Percentiles rank a stretch among this genome's conserved stretches.
These are phyloP conservation scores for Neopestalotiopsis sp. DNA, from an alignment of 2,329 filamentous ascomycete genomes.

Conservation along the genomic window DNA sequence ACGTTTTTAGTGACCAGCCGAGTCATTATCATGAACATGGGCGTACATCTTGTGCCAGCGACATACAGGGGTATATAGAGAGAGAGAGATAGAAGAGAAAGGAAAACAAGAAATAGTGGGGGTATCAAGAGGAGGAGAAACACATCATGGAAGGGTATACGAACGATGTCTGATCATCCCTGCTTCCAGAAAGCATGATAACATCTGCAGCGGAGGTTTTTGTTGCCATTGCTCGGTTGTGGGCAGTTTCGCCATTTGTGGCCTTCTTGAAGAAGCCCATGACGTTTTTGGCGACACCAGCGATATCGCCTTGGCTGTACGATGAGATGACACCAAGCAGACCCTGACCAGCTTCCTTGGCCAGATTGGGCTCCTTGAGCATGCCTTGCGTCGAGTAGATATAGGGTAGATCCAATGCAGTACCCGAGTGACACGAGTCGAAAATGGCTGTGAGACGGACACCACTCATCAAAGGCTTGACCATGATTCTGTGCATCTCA, in stretches of 20 bases:
- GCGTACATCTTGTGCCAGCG: background rate
- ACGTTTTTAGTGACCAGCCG: background rate
- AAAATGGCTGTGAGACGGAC: conserved; percentile 86
- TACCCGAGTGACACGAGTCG: conserved; percentile 81
- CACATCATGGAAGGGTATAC: conserved; percentile 44
- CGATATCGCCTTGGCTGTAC: conserved; percentile 84
- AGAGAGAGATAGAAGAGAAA: background rate
- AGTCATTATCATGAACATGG: background rate
- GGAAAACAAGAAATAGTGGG: background rate
- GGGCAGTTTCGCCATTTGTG: conserved; percentile 74
- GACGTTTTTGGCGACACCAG: conserved; percentile 79
- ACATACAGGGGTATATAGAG: background rate
- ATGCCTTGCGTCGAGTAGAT: conserved; percentile 81
- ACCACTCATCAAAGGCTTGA: conserved; percentile 77
- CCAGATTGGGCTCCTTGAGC: conserved; percentile 81
- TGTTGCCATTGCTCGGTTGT: conserved; percentile 81
- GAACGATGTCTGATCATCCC: conserved; percentile 91
- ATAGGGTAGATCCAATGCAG: conserved; percentile 78
- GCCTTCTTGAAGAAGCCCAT: conserved; percentile 88
- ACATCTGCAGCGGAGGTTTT: conserved; percentile 96
- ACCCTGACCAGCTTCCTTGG: conserved; percentile 78
- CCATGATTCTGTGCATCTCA: conserved; percentile 79
- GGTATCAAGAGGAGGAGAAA: conserved; percentile 30
- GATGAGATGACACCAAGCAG: conserved; percentile 74
- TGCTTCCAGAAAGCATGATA: conserved; percentile 97